Evolutionary conservation across 1,284 basidiomycete genomes (phyloP).

Genomic region (Melampsora abietis-canadensis): DNA sequence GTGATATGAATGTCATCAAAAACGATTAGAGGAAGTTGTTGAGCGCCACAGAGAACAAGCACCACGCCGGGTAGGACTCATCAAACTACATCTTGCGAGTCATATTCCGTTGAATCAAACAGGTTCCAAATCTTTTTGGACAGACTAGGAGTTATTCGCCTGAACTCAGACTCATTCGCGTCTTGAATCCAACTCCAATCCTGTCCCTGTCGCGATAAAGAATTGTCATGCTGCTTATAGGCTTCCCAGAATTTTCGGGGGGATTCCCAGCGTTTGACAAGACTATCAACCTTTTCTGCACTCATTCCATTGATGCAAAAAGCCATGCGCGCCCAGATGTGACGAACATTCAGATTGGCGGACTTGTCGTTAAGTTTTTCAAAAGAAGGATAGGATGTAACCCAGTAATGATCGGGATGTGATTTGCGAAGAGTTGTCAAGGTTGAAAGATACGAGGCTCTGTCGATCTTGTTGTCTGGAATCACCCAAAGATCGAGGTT

Average conservation of each 20-base stretch:
- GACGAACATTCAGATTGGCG: slow-evolving; percentile 55
- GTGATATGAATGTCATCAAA: no score
- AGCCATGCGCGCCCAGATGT: slow-evolving; percentile 59
- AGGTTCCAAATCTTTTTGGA: slow-evolving; percentile 30
- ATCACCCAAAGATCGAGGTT: slow-evolving; percentile 55
- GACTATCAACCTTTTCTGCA: slow-evolving; percentile 57
- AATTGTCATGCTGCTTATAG: not conserved
- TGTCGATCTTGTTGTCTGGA: slow-evolving; percentile 54
- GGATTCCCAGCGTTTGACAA: slow-evolving; percentile 58
- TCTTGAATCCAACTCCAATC: slow-evolving; percentile 29
- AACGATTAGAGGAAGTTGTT: no score
- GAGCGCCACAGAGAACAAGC: no score
- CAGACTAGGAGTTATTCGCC: slow-evolving; percentile 13
- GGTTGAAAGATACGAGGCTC: slow-evolving; percentile 53
- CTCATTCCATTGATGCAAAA: slow-evolving; percentile 59
- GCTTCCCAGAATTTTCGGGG: slow-evolving; percentile 55
- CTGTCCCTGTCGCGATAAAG: not conserved
- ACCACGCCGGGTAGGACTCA: not conserved
- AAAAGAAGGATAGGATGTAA: slow-evolving; percentile 57
- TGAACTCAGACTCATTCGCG: not conserved
- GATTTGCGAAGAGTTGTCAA: slow-evolving; percentile 53
- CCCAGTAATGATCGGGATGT: slow-evolving; percentile 52
- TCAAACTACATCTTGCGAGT: not conserved
- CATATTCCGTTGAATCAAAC: slow-evolving; percentile 17
- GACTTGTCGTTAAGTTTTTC: slow-evolving; percentile 59